These are phyloP conservation scores for Pythium aphanidermatum DNA, from an alignment of 352 stramenopile genomes.

Conservation along the genomic window DNA sequence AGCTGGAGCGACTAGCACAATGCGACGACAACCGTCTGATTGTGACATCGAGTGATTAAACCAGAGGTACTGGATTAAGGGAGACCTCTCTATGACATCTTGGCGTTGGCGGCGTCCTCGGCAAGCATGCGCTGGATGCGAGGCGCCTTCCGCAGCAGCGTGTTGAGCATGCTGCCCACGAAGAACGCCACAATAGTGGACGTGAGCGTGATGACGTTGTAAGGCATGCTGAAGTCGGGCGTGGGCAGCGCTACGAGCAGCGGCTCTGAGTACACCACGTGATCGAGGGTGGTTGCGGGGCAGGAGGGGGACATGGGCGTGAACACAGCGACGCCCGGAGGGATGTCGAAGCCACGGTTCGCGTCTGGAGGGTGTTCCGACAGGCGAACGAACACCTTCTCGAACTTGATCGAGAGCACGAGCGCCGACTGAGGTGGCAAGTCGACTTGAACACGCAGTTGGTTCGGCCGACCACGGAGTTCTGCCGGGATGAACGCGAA, in stretches of 20 bases:
- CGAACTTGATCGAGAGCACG: conserved; percentile 67
- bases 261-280: conserved; percentile 67
- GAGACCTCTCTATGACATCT: too few relatives aligned
- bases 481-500: conserved; percentile 62
- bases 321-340: conserved; percentile 54
- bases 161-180: conserved; percentile 79
- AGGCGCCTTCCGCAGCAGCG: conserved; percentile 62
- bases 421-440: conserved; percentile 50
- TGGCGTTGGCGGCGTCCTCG: conserved; percentile 4
- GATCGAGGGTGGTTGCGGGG: conserved; percentile 10
- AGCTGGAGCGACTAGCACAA: too few relatives aligned
- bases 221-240: conserved; percentile 89
- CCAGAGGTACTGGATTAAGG: background rate
- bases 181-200: conserved; percentile 86
- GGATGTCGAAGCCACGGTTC: conserved; percentile 81
- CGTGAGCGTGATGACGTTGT: conserved; percentile 89
- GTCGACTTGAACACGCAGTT: conserved; percentile 43
- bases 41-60: background rate
- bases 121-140: conserved; percentile 65
- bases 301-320: conserved; percentile 3
- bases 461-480: conserved; percentile 42
- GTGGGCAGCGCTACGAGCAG: conserved; percentile 78
- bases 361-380: conserved; percentile 81
- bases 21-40: too few relatives aligned
- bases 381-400: conserved; percentile 77